phyloP scores from a whole-genome alignment of 2,329 filamentous ascomycete species.

The Cordyceps farinosa region DNA sequence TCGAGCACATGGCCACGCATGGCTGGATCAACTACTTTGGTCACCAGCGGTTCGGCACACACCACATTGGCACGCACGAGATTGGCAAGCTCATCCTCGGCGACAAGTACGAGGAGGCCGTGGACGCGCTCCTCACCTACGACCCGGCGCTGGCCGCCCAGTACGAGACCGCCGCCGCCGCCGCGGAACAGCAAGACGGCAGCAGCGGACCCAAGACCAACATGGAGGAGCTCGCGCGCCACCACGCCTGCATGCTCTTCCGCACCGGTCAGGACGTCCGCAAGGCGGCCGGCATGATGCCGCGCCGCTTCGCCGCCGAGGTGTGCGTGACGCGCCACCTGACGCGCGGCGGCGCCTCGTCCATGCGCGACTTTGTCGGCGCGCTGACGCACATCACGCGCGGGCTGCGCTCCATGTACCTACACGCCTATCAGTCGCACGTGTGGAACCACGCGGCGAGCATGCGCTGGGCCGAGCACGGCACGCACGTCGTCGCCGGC shows the following conservation, averaged over 20 bases:
- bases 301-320: constrained; percentile 80
- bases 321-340: constrained; percentile 75
- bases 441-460: constrained; percentile 89
- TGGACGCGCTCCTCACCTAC: constrained; percentile 73
- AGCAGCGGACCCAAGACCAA: constrained; percentile 53
- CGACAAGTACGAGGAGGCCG: constrained; percentile 75
- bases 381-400: constrained; percentile 77
- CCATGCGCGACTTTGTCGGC: constrained; percentile 69
- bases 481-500: constrained; percentile 71
- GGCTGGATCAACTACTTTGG: constrained; percentile 99
- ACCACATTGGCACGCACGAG: constrained; percentile 78
- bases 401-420: constrained; percentile 86
- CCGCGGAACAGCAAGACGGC: constrained; percentile 33
- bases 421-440: constrained; percentile 92
- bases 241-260: constrained; percentile 75
- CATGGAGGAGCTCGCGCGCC: constrained; percentile 74
- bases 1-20: constrained; percentile 64
- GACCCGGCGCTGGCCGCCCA: constrained; percentile 56
- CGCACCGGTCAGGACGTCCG: constrained; percentile 54
- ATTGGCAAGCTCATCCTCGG: constrained; percentile 81
- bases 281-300: constrained; percentile 65
- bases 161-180: constrained; percentile 32
- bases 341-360: constrained; percentile 42
- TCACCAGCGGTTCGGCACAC: constrained; percentile 93
- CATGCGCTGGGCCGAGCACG: constrained; percentile 74